These are phyloP conservation scores for Phoenix dactylifera DNA, from an alignment of 176 grass and related monocot species.

Conservation along the genomic window DNA sequence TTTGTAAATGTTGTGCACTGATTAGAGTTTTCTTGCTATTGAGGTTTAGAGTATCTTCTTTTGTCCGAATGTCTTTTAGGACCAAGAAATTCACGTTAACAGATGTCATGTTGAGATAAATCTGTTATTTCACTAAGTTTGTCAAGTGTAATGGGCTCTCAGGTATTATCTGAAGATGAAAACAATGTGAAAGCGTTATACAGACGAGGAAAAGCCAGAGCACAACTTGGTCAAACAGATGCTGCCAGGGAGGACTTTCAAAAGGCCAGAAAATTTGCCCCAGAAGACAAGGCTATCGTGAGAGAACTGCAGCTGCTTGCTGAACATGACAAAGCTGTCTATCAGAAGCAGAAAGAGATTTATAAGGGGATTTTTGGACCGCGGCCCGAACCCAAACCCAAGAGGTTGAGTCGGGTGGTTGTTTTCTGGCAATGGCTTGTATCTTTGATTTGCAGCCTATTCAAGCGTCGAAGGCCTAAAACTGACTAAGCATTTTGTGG, in stretches of 20 bases:
- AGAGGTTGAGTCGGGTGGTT: constrained; percentile 33
- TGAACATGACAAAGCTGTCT: constrained; percentile 67
- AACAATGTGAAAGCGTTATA: constrained; percentile 75
- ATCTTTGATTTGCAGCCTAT: constrained; percentile 30
- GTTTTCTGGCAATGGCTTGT: constrained; percentile 66
- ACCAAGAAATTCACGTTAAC: no score
- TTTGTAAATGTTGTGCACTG: no score
- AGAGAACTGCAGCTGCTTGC: constrained; percentile 48
- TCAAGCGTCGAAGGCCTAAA: background rate
- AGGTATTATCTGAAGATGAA: constrained; percentile 88
- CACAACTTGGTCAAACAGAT: constrained; percentile 83
- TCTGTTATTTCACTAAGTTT: no score
- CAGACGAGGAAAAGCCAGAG: constrained; percentile 79
- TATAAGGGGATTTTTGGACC: constrained; percentile 85
- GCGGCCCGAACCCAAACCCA: constrained; percentile 49
- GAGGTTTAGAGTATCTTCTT: no score
- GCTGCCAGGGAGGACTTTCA: constrained; percentile 65
- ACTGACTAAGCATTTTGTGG: no score
- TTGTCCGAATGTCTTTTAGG: no score
- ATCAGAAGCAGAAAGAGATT: constrained; percentile 81
- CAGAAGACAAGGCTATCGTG: constrained; percentile 57
- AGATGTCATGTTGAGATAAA: no score
- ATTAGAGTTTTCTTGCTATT: no score
- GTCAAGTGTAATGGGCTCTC: background rate
- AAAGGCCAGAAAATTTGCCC: constrained; percentile 59